phyloP scores from a whole-genome alignment of 805 yeast species.

The Candida montana region DNA sequence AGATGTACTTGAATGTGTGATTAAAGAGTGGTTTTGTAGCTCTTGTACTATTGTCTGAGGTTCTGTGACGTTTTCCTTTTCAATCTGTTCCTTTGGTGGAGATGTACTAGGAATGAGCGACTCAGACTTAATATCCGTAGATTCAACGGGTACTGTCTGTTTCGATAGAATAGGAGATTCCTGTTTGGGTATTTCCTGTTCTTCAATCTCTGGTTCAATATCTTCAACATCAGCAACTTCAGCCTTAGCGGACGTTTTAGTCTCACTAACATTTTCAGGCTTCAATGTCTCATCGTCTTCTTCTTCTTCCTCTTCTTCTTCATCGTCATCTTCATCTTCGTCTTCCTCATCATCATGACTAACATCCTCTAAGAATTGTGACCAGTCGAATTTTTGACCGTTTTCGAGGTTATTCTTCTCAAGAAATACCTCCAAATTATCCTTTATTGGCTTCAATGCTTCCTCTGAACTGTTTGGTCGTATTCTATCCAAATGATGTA shows the following conservation, averaged over 20 bases:
- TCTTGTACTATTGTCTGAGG: too few species aligned
- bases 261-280: too few species aligned
- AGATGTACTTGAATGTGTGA: not conserved
- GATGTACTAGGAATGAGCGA: not conserved
- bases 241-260: too few species aligned
- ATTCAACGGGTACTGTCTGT: not conserved
- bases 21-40: not conserved
- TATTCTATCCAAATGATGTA: slow-evolving; percentile 46
- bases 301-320: not conserved
- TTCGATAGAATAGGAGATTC: not conserved
- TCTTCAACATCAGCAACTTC: not conserved
- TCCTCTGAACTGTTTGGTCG: slow-evolving; percentile 35
- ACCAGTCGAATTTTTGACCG: slow-evolving; percentile 34
- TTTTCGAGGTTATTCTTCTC: slow-evolving; percentile 48
- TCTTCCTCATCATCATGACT: slow-evolving; percentile 2
- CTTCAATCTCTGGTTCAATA: not conserved
- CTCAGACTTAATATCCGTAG: not conserved
- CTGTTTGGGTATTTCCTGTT: not conserved
- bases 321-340: too few species aligned
- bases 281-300: not conserved
- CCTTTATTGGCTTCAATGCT: slow-evolving; percentile 33
- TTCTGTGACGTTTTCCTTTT: too few species aligned
- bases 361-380: slow-evolving; percentile 18
- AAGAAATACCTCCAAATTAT: slow-evolving; percentile 39
- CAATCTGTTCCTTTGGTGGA: too few species aligned